phyloP scores from a whole-genome alignment of 768 basidiomycete genomes.

The Dictyophora rubrovolvata region DNA sequence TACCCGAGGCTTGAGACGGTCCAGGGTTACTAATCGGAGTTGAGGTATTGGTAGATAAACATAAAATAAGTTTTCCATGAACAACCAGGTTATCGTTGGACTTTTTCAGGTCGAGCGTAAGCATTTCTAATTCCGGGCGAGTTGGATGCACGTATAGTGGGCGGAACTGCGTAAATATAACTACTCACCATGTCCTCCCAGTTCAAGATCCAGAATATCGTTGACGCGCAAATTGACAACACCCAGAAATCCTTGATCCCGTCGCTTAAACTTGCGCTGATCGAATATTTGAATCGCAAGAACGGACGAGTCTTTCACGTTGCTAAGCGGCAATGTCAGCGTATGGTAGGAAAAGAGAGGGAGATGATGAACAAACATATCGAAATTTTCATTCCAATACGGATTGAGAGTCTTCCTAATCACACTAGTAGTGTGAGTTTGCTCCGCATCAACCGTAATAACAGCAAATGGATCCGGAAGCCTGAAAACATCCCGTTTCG shows the following conservation, averaged over 20 bases:
- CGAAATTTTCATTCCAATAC: conserved; percentile 98
- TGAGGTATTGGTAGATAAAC: conserved; percentile 84
- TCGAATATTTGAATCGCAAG: conserved; percentile 98
- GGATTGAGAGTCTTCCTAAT: conserved; percentile 94
- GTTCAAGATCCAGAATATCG: conserved; percentile 83
- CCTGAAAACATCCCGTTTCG: conserved; percentile 91
- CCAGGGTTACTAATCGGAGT: conserved; percentile 81
- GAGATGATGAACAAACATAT: conserved; percentile 48
- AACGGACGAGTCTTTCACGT: conserved; percentile 95
- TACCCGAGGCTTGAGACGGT: conserved; percentile 56
- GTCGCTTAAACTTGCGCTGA: conserved; percentile 97
- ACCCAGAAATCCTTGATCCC: conserved; percentile 96
- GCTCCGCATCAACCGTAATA: conserved; percentile 95
- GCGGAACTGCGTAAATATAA: conserved; percentile 10
- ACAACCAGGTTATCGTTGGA: conserved; percentile 98
- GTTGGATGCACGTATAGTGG: conserved; percentile 4
- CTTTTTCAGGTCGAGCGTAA: conserved; percentile 93
- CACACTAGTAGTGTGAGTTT: conserved; percentile 92
- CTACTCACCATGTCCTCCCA: conserved; percentile 77
- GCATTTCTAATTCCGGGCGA: conserved; percentile 60
- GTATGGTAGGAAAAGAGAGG: not conserved
- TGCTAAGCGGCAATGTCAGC: conserved; percentile 35
- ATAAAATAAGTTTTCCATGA: conserved; percentile 94
- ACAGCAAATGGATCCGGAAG: conserved; percentile 98
- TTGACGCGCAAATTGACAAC: conserved; percentile 92